A percentile compares a stretch with the other conserved stretches of the same genome.
Conservation (phyloP, 2,329 filamentous ascomycete species). For the Trichophyton schoenleinii region DNA sequence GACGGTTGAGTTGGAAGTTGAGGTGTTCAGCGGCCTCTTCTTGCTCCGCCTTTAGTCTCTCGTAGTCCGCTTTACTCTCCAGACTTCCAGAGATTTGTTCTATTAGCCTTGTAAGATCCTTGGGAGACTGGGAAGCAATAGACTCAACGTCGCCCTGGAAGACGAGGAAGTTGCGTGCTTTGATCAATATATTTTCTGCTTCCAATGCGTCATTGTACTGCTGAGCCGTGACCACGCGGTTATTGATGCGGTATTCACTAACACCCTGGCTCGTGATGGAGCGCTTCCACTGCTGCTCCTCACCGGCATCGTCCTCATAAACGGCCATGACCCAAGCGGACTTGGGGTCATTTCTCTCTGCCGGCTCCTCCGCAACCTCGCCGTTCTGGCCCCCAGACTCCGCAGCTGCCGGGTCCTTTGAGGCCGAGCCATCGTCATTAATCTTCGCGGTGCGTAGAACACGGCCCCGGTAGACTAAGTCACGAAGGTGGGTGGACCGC, state of each 20-base stretch:
- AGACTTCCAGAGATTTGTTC: conserved; percentile 96
- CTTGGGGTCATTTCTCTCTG: conserved; percentile 63
- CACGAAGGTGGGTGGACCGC: conserved; percentile 82
- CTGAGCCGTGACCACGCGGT: conserved; percentile 71
- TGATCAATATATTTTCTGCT: conserved; percentile 91
- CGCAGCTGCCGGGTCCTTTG: conserved; percentile 43
- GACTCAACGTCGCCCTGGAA: conserved; percentile 98
- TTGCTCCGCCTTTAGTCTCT: conserved; percentile 71
- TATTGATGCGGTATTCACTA: conserved; percentile 96
- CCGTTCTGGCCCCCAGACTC: conserved; percentile 51
- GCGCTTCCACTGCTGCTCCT: conserved; percentile 92
- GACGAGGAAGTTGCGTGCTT: conserved; percentile 92
- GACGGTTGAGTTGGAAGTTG: conserved; percentile 73
- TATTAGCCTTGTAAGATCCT: conserved; percentile 82
- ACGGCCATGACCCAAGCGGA: conserved; percentile 99
- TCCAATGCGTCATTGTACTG: conserved; percentile 91
- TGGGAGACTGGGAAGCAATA: conserved; percentile 88
- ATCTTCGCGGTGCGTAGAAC: conserved; percentile 87
- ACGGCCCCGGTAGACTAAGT: conserved; percentile 89
- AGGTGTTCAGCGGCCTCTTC: conserved; percentile 83
- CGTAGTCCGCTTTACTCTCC: conserved; percentile 90
- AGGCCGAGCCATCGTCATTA: conserved; percentile 75
- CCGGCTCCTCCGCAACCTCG: conserved; percentile 49
- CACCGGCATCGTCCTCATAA: conserved; percentile 91
- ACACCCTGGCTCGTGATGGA: conserved; percentile 77